A percentile compares a stretch with the other conserved stretches of the same genome.
Evolutionary conservation across 805 yeast species (phyloP).

Genomic region (Wickerhamomyces sydowiorum): DNA sequence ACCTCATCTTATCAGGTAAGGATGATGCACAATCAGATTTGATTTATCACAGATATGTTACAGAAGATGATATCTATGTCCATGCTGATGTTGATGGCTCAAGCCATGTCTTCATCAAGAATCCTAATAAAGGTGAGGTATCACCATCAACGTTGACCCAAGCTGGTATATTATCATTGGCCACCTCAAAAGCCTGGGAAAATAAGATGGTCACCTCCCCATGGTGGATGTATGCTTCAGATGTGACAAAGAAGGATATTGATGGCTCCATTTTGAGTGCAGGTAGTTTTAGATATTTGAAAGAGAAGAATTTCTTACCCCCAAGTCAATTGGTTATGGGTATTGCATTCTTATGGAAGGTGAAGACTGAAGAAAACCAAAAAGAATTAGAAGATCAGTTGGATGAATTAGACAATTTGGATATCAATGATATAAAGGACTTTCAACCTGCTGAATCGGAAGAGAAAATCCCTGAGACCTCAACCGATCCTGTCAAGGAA

Average conservation of each 20-base stretch:
- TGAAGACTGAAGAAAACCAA: slow-evolving; percentile 50
- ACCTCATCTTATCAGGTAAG: slow-evolving; percentile 79
- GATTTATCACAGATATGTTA: slow-evolving; percentile 72
- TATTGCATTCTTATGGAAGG: slow-evolving; percentile 71
- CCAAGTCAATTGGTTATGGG: slow-evolving; percentile 91
- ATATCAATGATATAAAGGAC: slow-evolving; percentile 6
- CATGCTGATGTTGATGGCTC: slow-evolving; percentile 71
- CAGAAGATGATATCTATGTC: slow-evolving; percentile 66
- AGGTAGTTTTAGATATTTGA: slow-evolving; percentile 52
- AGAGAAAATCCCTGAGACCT: not conserved
- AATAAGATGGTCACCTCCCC: slow-evolving; percentile 76
- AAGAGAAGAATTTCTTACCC: slow-evolving; percentile 55
- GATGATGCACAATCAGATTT: slow-evolving; percentile 76
- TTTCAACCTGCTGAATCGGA: too few species aligned
- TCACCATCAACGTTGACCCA: slow-evolving; percentile 88
- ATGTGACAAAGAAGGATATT: slow-evolving; percentile 64
- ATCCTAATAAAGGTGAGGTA: slow-evolving; percentile 65
- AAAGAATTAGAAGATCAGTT: slow-evolving; percentile 25
- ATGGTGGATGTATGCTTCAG: slow-evolving; percentile 73
- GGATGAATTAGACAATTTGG: slow-evolving; percentile 16
- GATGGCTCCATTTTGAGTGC: slow-evolving; percentile 54
- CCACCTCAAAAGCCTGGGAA: slow-evolving; percentile 87
- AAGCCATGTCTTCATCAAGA: slow-evolving; percentile 72
- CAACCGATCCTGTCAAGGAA: not conserved
- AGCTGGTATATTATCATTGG: slow-evolving; percentile 81